Conservation (phyloP, 1,284 basidiomycete species). For the Ustilago lituana region DNA sequence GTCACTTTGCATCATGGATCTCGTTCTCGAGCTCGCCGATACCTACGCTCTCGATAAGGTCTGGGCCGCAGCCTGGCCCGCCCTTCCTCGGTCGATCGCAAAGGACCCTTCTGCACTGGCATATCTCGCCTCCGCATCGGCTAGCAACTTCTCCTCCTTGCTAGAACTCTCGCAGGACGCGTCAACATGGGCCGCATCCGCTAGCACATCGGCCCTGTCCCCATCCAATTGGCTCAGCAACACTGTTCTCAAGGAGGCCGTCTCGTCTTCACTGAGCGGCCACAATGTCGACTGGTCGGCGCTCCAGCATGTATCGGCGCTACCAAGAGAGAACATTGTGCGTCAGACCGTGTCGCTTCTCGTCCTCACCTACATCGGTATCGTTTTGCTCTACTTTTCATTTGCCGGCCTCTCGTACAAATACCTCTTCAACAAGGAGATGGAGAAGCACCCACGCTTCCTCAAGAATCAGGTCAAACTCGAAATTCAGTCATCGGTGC, state of each 20-base stretch:
- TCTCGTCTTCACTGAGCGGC: slow-evolving; percentile 25
- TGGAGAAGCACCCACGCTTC: slow-evolving; percentile 95
- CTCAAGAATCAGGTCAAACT: slow-evolving; percentile 81
- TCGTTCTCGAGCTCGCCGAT: slow-evolving; percentile 79
- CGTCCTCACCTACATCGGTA: slow-evolving; percentile 81
- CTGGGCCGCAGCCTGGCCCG: slow-evolving; percentile 80
- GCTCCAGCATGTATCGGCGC: slow-evolving; percentile 35
- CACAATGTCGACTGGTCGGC: slow-evolving; percentile 37
- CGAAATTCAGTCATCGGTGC: slow-evolving; percentile 82
- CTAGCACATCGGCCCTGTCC: slow-evolving; percentile 26
- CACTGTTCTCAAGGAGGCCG: slow-evolving; percentile 33
- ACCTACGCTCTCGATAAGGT: slow-evolving; percentile 79
- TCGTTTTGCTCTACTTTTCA: slow-evolving; percentile 75
- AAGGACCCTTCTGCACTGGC: slow-evolving; percentile 32
- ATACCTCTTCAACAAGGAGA: slow-evolving; percentile 92
- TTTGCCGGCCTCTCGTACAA: slow-evolving; percentile 82
- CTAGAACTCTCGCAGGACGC: slow-evolving; percentile 21
- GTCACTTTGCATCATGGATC: slow-evolving; percentile 75
- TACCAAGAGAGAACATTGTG: slow-evolving; percentile 55
- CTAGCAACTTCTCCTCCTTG: slow-evolving; percentile 14
- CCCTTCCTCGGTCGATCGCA: slow-evolving; percentile 39
- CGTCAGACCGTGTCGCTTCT: slow-evolving; percentile 81
- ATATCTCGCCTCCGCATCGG: slow-evolving; percentile 31
- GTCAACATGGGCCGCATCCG: slow-evolving; percentile 35
- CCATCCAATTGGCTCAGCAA: slow-evolving; percentile 33